A percentile compares a stretch with the other conserved stretches of the same genome.
phyloP scores from a whole-genome alignment of 352 stramenopile species.

The Phytopythium chamaehyphon region DNA sequence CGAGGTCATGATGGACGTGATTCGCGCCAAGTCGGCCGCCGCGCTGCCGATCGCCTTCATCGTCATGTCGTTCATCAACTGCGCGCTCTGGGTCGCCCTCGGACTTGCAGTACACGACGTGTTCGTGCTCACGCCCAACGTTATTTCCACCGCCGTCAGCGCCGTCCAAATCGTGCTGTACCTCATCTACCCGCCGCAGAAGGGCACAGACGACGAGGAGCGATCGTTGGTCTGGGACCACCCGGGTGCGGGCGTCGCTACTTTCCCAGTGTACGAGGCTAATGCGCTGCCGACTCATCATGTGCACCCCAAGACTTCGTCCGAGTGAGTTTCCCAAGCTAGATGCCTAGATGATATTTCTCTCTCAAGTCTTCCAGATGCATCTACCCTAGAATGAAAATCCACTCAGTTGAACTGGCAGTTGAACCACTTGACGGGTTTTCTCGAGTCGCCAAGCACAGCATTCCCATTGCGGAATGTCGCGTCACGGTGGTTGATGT shows the following conservation, averaged over 20 bases:
- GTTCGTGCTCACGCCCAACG: slow-evolving; percentile 35
- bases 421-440: slow-evolving; percentile 9
- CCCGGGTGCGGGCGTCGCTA: no score
- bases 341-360: no score
- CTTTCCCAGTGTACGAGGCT: not conserved
- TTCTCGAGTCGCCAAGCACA: slow-evolving; percentile 1
- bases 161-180: slow-evolving; percentile 39
- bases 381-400: no score
- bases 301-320: not conserved
- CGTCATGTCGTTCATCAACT: slow-evolving; percentile 30
- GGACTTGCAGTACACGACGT: slow-evolving; percentile 22
- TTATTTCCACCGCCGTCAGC: slow-evolving; percentile 28
- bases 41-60: slow-evolving; percentile 45
- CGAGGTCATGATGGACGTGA: slow-evolving; percentile 33
- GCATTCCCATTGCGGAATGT: slow-evolving; percentile 1
- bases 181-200: slow-evolving; percentile 19
- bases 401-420: slow-evolving; percentile 5
- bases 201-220: not conserved
- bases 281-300: not conserved
- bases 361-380: no score
- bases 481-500: slow-evolving; percentile 7
- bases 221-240: no score
- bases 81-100: slow-evolving; percentile 44
- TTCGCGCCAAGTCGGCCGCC: slow-evolving; percentile 30
- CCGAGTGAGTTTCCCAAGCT: no score